A percentile compares a stretch with the other conserved stretches of the same genome.
These are phyloP conservation scores for Penstemon eatonii DNA, from an alignment of 257 asterid genomes.

Conservation along the genomic window DNA sequence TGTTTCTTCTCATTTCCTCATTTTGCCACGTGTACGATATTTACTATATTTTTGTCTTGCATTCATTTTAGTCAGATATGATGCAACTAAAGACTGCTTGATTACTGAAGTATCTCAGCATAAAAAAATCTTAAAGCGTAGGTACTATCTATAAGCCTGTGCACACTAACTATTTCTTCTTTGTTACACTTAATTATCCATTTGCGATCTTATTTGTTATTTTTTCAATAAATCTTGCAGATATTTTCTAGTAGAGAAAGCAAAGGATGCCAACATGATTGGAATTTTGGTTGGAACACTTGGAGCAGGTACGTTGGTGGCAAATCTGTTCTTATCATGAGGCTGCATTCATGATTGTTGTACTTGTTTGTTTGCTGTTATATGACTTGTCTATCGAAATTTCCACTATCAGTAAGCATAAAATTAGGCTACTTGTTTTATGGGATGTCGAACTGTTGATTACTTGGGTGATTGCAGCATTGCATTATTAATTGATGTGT, in stretches of 20 bases:
- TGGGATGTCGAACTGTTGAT: too few relatives aligned
- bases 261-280: constrained; percentile 93
- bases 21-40: constrained; percentile 8
- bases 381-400: too few relatives aligned
- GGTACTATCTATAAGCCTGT: constrained; percentile 45
- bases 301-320: constrained; percentile 67
- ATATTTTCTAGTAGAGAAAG: constrained; percentile 91
- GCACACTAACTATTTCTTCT: constrained; percentile 11
- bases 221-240: constrained; percentile 40
- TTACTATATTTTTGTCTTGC: constrained; percentile 31
- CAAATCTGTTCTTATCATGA: background rate
- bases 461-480: too few relatives aligned
- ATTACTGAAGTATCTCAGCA: constrained; percentile 63
- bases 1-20: constrained; percentile 4
- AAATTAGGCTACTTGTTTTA: too few relatives aligned
- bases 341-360: background rate
- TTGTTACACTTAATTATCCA: constrained; percentile 12
- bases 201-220: constrained; percentile 19
- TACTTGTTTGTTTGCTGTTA: too few relatives aligned
- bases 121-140: constrained; percentile 73
- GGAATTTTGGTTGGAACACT: constrained; percentile 99
- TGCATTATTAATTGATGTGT: too few relatives aligned
- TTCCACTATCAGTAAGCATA: too few relatives aligned
- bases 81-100: constrained; percentile 60
- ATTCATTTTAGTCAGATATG: constrained; percentile 83